These are phyloP conservation scores for Vairimorpha necatrix DNA, from an alignment of 371 early-diverging fungal genomes.

Conservation along the genomic window DNA sequence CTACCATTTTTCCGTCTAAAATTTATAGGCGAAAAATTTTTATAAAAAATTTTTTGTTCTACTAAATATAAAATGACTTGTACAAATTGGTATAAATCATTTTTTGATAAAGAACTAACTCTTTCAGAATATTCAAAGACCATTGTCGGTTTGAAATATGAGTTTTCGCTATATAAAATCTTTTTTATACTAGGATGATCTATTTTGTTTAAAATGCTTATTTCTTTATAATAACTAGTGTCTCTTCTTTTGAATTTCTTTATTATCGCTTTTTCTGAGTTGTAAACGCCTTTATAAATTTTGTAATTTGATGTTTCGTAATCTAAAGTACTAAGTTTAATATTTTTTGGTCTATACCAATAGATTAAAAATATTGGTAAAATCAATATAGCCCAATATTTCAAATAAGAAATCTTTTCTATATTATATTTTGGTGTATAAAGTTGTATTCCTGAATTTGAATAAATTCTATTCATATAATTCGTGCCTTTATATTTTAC, in stretches of 20 bases:
- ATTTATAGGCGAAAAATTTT: slow-evolving; percentile 9
- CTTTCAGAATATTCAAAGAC: slow-evolving; percentile 6
- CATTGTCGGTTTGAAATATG: not conserved
- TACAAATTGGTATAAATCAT: not conserved
- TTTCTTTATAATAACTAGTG: not conserved
- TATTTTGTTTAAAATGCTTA: not conserved
- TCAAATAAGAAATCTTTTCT: not conserved
- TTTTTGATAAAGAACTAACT: not conserved
- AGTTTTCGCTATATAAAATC: not conserved
- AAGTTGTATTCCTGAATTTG: not conserved
- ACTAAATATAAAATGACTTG: not conserved
- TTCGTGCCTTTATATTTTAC: not conserved
- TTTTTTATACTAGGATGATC: not conserved
- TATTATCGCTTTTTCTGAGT: not conserved
- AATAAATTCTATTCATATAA: slow-evolving; percentile 12
- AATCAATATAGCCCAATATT: not conserved
- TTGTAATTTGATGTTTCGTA: not conserved
- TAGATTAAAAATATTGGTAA: not conserved
- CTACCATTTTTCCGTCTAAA: slow-evolving; percentile 1
- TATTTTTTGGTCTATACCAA: not conserved
- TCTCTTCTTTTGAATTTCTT: not conserved
- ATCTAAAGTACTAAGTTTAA: not conserved
- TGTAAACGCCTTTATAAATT: not conserved
- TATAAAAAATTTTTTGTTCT: not conserved
- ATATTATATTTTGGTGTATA: not conserved